These are phyloP conservation scores for Scutellaria barbata DNA, from an alignment of 257 asterid species.

Conservation along the genomic window DNA sequence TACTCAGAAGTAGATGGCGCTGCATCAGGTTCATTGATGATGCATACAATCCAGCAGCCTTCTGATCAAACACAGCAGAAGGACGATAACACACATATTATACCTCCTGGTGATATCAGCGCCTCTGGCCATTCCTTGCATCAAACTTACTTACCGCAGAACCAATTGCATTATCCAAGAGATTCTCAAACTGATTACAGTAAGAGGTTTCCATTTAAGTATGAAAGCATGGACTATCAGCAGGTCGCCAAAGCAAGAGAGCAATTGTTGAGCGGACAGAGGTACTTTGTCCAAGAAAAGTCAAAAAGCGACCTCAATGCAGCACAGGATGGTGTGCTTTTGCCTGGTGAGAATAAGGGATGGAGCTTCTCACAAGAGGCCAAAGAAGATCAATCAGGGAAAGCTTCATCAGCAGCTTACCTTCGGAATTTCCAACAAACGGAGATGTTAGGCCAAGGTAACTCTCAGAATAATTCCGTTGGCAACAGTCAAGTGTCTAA, in stretches of 20 bases:
- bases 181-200: constrained; percentile 39
- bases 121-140: constrained; percentile 33
- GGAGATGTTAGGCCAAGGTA: constrained; percentile 38
- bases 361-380: constrained; percentile 40
- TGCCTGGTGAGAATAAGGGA: constrained; percentile 35
- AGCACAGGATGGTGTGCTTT: constrained; percentile 34
- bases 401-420: constrained; percentile 36
- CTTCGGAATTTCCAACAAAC: constrained; percentile 38
- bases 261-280: constrained; percentile 37
- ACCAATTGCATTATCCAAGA: constrained; percentile 40
- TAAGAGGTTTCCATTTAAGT: constrained; percentile 37
- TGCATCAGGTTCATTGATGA: constrained; percentile 36
- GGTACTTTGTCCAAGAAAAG: constrained; percentile 36
- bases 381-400: constrained; percentile 37
- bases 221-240: constrained; percentile 36
- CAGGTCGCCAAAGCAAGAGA: constrained; percentile 49
- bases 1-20: constrained; percentile 35
- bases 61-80: constrained; percentile 42
- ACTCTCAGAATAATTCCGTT: constrained; percentile 26
- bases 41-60: constrained; percentile 32
- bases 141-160: constrained; percentile 43
- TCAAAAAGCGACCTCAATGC: constrained; percentile 35
- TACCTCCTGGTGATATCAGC: constrained; percentile 37
- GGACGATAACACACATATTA: constrained; percentile 23
- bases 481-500: constrained; percentile 37